Conservation (phyloP, 2,329 filamentous ascomycete species). For the Colletotrichum spaethianum region DNA sequence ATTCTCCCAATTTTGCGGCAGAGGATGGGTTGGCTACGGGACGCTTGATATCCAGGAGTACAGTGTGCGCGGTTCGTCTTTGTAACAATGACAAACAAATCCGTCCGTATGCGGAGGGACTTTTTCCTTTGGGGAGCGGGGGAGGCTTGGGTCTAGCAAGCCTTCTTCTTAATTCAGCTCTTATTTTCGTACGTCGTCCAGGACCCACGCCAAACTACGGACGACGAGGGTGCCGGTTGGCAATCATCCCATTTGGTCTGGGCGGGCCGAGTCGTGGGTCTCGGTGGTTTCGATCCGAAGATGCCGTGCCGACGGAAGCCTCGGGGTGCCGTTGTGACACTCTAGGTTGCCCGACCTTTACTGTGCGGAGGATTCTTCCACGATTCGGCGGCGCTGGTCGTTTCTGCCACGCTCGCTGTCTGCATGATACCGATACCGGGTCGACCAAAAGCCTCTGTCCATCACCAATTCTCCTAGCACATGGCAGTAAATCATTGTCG, state of each 20-base stretch:
- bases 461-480: background rate
- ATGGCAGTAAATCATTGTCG: conserved; percentile 27
- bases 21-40: conserved; percentile 28
- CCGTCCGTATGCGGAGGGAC: background rate
- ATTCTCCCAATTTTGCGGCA: conserved; percentile 21
- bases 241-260: background rate
- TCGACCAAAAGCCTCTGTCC: background rate
- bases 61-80: conserved; percentile 29
- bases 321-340: background rate
- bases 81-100: conserved; percentile 12
- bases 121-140: background rate
- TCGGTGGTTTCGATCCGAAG: background rate
- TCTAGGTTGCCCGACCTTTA: background rate
- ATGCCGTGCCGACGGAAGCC: background rate
- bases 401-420: background rate
- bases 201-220: background rate
- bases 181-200: background rate
- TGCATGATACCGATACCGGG: too few species aligned
- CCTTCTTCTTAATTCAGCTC: conserved; percentile 1
- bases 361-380: too few species aligned
- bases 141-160: background rate
- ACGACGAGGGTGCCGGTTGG: background rate
- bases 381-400: background rate
- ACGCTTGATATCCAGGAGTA: conserved; percentile 41
- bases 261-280: conserved; percentile 4